Conservation (phyloP, 2,329 filamentous ascomycete species). For the Lecanicillium sp. region DNA sequence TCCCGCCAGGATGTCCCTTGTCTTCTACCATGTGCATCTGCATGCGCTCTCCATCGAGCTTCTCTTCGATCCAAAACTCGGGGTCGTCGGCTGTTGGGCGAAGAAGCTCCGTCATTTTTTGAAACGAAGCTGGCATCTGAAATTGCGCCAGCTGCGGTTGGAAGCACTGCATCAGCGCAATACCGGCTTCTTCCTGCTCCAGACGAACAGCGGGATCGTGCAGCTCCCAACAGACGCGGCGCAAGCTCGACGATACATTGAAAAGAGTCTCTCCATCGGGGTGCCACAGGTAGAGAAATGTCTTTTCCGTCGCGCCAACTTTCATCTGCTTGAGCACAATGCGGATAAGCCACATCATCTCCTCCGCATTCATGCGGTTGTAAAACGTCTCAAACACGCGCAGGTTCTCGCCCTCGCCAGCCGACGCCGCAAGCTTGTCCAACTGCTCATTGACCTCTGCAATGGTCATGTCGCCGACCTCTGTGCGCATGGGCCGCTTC, state of each 20-base stretch:
- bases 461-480: constrained; percentile 73
- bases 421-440: constrained; percentile 66
- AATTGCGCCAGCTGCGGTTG: constrained; percentile 94
- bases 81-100: constrained; percentile 60
- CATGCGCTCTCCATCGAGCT: constrained; percentile 94
- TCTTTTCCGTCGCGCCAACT: constrained; percentile 76
- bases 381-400: constrained; percentile 81
- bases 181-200: constrained; percentile 64
- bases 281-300: constrained; percentile 77
- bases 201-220: constrained; percentile 65
- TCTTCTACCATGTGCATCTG: constrained; percentile 88
- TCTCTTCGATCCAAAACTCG: constrained; percentile 96
- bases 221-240: constrained; percentile 91
- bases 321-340: constrained; percentile 80
- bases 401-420: constrained; percentile 76
- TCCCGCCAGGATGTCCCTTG: constrained; percentile 57
- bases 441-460: constrained; percentile 83
- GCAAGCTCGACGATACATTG: constrained; percentile 83
- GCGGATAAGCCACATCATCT: constrained; percentile 88
- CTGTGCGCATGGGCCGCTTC: constrained; percentile 69
- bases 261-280: constrained; percentile 71
- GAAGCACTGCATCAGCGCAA: constrained; percentile 88
- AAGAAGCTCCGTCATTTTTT: constrained; percentile 66
- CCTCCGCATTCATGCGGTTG: constrained; percentile 82
- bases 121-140: constrained; percentile 69